phyloP scores from a whole-genome alignment of 306 rosid species.

The Trifolium fragiferum region DNA sequence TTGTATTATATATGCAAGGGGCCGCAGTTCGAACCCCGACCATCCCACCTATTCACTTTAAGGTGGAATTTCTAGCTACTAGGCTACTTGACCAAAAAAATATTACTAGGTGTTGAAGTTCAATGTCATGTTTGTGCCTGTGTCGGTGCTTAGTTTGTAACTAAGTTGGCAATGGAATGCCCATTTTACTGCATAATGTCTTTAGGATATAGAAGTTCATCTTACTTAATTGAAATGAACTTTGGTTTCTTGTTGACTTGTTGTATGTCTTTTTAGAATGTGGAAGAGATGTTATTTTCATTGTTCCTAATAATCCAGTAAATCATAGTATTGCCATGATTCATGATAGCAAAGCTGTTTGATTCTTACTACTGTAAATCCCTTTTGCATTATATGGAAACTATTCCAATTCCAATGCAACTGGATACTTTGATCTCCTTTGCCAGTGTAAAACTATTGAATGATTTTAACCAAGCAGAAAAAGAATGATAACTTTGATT shows the following conservation, averaged over 20 bases:
- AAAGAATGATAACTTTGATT: conserved; percentile 20
- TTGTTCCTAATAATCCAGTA: neutral
- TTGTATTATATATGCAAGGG: too few relatives aligned
- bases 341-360: conserved; percentile 34
- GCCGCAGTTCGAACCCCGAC: too few relatives aligned
- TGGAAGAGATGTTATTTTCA: conserved; percentile 5
- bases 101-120: neutral
- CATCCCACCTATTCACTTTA: too few relatives aligned
- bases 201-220: conserved; percentile 2
- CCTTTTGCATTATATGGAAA: neutral
- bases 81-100: too few relatives aligned
- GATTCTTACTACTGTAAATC: conserved; percentile 2
- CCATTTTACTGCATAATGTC: conserved; percentile 24
- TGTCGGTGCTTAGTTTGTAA: neutral
- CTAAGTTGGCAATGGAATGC: conserved; percentile 31
- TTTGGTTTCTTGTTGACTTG: neutral
- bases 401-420: neutral
- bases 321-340: neutral
- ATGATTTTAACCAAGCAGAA: conserved; percentile 24
- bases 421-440: neutral
- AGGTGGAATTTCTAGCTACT: too few relatives aligned
- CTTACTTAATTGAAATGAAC: neutral
- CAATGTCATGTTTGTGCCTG: neutral
- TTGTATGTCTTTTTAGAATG: conserved; percentile 29
- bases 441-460: conserved; percentile 28